A percentile compares a stretch with the other conserved stretches of the same genome.
phyloP scores from a whole-genome alignment of 2,329 filamentous ascomycete genomes.

The Myotisia sp. region DNA sequence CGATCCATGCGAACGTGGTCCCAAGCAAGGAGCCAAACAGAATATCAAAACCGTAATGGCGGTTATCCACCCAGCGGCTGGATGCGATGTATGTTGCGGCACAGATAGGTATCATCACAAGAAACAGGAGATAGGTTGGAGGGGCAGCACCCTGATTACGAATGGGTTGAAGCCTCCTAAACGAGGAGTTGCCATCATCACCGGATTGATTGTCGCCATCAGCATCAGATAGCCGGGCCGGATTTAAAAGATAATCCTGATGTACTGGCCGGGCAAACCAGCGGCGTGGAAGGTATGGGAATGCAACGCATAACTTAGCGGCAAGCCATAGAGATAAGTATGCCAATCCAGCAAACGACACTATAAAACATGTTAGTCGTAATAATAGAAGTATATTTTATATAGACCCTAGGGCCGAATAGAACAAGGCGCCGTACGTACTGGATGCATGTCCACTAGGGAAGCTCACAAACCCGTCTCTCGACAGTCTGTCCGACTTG shows the following conservation, averaged over 20 bases:
- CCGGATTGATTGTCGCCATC: neutral
- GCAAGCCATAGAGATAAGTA: constrained; percentile 81
- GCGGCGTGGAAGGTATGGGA: constrained; percentile 28
- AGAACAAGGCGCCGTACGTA: constrained; percentile 20
- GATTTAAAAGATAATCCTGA: neutral
- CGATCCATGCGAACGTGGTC: constrained; percentile 52
- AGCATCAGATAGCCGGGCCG: neutral
- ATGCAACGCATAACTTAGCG: constrained; percentile 37
- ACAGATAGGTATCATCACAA: constrained; percentile 58
- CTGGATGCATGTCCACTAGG: constrained; percentile 62
- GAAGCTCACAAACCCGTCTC: constrained; percentile 77
- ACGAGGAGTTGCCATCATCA: neutral
- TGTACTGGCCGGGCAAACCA: constrained; percentile 16
- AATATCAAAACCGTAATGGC: constrained; percentile 87
- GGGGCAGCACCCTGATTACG: constrained; percentile 68
- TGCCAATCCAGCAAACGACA: constrained; percentile 62
- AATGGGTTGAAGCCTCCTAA: constrained; percentile 32
- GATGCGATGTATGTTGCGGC: constrained; percentile 67
- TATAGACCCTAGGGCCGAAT: neutral
- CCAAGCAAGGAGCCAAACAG: constrained; percentile 74
- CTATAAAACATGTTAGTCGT: constrained; percentile 20
- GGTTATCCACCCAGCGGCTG: constrained; percentile 75
- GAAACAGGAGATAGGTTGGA: constrained; percentile 60
- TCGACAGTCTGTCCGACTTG: constrained; percentile 41
- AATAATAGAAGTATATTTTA: too few relatives aligned